Conservation (phyloP, 495 filamentous ascomycete genomes). For the Chaetomium cochliodes region DNA sequence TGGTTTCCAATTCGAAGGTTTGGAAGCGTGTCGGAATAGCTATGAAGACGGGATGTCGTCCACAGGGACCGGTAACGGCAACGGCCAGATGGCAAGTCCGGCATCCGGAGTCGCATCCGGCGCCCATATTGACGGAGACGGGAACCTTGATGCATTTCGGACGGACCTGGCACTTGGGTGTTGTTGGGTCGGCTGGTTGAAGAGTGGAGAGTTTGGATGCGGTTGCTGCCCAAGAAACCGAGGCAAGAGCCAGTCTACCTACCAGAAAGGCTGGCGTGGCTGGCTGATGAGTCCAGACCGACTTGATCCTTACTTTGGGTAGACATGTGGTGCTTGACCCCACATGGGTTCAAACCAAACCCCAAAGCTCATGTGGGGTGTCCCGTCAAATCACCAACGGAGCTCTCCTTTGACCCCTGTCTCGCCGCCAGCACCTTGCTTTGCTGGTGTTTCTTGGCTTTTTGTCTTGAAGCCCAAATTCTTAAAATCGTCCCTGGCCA, state of each 20-base stretch:
- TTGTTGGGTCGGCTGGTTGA: neutral
- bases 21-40: slow-evolving; percentile 62
- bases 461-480: slow-evolving; percentile 72
- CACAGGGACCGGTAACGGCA: slow-evolving; percentile 17
- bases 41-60: slow-evolving; percentile 17
- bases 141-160: slow-evolving; percentile 1
- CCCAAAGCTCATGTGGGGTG: slow-evolving; percentile 2
- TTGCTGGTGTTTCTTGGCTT: slow-evolving; percentile 7
- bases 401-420: slow-evolving; percentile 48
- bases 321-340: slow-evolving; percentile 2
- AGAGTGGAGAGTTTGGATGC: neutral
- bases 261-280: neutral
- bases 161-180: neutral
- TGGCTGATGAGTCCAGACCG: neutral
- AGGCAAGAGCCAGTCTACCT: neutral
- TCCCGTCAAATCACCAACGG: slow-evolving; percentile 35
- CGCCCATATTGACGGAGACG: neutral
- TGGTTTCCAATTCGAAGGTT: slow-evolving; percentile 76
- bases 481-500: slow-evolving; percentile 90
- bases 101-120: neutral
- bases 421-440: slow-evolving; percentile 24
- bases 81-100: neutral
- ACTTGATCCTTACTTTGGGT: neutral
- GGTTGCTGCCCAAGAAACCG: slow-evolving; percentile 10
- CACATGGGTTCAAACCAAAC: neutral